phyloP scores from a whole-genome alignment of 192 early-diverging fungal species.

The Coemansia umbellata region DNA sequence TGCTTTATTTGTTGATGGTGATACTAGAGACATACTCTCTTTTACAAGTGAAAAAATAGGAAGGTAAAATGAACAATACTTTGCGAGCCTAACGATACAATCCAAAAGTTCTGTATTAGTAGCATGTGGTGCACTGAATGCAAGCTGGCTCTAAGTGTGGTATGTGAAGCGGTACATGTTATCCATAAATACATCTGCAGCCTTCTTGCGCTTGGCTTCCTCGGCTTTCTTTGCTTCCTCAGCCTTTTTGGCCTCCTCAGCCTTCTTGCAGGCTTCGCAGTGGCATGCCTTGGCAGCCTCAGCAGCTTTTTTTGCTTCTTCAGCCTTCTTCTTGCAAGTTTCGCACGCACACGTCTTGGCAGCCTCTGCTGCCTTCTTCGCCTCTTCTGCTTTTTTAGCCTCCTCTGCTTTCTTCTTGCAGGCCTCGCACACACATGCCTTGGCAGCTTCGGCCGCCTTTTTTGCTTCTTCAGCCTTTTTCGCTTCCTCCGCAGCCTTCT shows the following conservation, averaged over 20 bases:
- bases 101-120: too few species aligned
- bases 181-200: constrained; percentile 17
- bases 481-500: constrained; percentile 13
- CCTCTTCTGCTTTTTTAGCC: constrained; percentile 6
- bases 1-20: too few species aligned
- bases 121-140: not conserved
- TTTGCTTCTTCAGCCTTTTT: constrained; percentile 8
- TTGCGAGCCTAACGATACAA: too few species aligned
- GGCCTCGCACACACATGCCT: not conserved
- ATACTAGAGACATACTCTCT: too few species aligned
- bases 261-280: not conserved
- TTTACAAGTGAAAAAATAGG: too few species aligned
- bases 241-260: not conserved
- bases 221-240: constrained; percentile 12
- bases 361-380: constrained; percentile 5
- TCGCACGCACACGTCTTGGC: not conserved
- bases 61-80: too few species aligned
- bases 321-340: constrained; percentile 2
- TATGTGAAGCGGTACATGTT: constrained; percentile 5
- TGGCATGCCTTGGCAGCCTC: constrained; percentile 3
- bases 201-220: constrained; percentile 1
- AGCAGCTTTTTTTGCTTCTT: too few species aligned
- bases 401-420: constrained; percentile 4
- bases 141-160: not conserved
- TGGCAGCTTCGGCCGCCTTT: not conserved